These are phyloP conservation scores for Fremontodendron californicum DNA, from an alignment of 345 rosid genomes.

Conservation along the genomic window DNA sequence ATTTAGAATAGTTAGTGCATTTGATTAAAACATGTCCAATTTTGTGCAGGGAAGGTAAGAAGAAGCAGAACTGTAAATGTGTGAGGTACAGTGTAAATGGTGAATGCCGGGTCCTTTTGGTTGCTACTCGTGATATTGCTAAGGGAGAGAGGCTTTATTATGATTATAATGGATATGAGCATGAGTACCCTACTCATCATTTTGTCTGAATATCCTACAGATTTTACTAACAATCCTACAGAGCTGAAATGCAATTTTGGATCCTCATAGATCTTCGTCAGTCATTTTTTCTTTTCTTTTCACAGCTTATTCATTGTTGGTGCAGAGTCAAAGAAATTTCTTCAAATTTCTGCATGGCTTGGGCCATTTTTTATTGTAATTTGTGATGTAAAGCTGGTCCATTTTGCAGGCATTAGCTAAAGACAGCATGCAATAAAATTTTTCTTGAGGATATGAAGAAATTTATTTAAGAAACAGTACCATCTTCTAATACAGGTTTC, in stretches of 20 bases:
- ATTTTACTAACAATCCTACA: constrained; percentile 19
- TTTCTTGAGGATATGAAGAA: constrained; percentile 8
- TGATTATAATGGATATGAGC: constrained; percentile 92
- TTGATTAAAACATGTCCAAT: constrained; percentile 25
- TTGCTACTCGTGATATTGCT: constrained; percentile 79
- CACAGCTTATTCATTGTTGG: constrained; percentile 21
- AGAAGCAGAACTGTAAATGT: constrained; percentile 92
- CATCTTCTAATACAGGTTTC: neutral
- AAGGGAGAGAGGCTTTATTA: constrained; percentile 90
- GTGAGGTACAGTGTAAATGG: constrained; percentile 83
- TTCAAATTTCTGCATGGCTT: constrained; percentile 16
- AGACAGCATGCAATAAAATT: constrained; percentile 15
- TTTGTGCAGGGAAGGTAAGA: constrained; percentile 76
- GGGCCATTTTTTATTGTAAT: constrained; percentile 21
- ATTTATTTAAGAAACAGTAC: constrained; percentile 11
- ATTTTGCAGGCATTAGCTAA: constrained; percentile 16
- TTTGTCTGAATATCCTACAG: constrained; percentile 49
- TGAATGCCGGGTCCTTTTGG: constrained; percentile 81
- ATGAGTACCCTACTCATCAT: constrained; percentile 90
- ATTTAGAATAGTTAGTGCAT: neutral
- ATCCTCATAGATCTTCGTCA: constrained; percentile 23
- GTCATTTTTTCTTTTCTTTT: constrained; percentile 7
- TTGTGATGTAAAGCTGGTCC: constrained; percentile 30
- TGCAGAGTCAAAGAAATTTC: constrained; percentile 22
- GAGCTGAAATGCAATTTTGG: constrained; percentile 34